A percentile compares a stretch with the other conserved stretches of the same genome.
Evolutionary conservation across 2,329 filamentous ascomycete species (phyloP).

Genomic region (Chaetothyriales sp.): DNA sequence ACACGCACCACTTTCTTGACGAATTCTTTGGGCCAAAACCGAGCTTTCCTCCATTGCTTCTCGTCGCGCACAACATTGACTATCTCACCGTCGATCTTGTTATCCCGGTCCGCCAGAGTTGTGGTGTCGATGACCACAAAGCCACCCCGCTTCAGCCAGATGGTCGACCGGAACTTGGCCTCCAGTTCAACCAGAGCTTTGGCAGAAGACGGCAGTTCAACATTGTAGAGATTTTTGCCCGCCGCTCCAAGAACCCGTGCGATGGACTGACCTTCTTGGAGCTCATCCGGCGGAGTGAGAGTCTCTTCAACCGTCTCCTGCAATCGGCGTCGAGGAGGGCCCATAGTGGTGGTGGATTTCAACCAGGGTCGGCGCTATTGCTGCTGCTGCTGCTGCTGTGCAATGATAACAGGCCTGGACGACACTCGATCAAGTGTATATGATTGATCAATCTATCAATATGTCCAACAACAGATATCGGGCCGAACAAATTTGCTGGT

Average conservation of each 20-base stretch:
- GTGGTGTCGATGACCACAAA: conserved; percentile 67
- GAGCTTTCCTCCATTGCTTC: conserved; percentile 75
- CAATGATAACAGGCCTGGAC: neutral
- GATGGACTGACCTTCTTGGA: conserved; percentile 44
- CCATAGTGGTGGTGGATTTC: conserved; percentile 35
- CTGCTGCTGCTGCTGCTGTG: too few species aligned
- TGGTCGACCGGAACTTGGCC: conserved; percentile 71
- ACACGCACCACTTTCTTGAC: conserved; percentile 43
- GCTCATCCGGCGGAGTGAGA: conserved; percentile 41
- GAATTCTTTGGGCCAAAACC: conserved; percentile 81
- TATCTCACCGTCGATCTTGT: conserved; percentile 76
- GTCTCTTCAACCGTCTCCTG: conserved; percentile 63
- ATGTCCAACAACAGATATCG: too few species aligned
- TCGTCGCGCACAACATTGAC: conserved; percentile 85
- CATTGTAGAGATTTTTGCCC: conserved; percentile 78
- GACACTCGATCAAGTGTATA: too few species aligned
- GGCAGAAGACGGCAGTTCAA: conserved; percentile 53
- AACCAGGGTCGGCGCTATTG: neutral
- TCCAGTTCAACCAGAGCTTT: conserved; percentile 65
- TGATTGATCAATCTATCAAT: too few species aligned
- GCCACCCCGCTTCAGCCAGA: conserved; percentile 82
- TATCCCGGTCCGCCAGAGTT: conserved; percentile 49
- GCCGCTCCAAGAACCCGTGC: conserved; percentile 67
- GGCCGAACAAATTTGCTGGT: too few species aligned
- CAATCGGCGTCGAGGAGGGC: conserved; percentile 59